Evolutionary conservation across 441 rosid species (phyloP).

Genomic region (Gossypium schwendimanii): DNA sequence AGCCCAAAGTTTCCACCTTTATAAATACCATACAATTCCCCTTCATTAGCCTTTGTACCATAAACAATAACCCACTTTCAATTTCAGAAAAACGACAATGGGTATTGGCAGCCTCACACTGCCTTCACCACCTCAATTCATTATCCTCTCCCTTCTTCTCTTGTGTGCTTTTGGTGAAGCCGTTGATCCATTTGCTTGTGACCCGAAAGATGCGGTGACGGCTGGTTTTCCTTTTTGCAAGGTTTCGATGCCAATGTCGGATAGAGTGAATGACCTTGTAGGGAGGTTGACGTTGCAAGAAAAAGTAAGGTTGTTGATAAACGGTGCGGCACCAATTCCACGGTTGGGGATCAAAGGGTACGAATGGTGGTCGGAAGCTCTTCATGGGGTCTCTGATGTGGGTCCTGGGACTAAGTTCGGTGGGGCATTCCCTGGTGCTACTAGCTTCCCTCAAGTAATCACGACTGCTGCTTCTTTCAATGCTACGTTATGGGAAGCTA

Average conservation of each 20-base stretch:
- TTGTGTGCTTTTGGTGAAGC: conserved; percentile 15
- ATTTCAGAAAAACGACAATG: conserved; percentile 12
- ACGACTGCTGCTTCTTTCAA: conserved; percentile 89
- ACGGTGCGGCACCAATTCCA: conserved; percentile 67
- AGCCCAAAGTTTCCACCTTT: not conserved
- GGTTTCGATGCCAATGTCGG: conserved; percentile 35
- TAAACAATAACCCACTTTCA: not conserved
- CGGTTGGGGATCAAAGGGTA: conserved; percentile 73
- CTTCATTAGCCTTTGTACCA: conserved; percentile 1
- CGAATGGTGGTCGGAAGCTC: conserved; percentile 99
- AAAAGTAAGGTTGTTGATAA: conserved; percentile 60
- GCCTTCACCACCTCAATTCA: not conserved
- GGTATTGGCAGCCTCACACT: not conserved
- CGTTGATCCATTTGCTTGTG: conserved; percentile 67
- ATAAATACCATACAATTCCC: conserved; percentile 10
- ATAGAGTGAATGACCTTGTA: conserved; percentile 62
- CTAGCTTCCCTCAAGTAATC: conserved; percentile 94
- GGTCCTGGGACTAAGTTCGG: conserved; percentile 84
- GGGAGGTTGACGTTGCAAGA: conserved; percentile 63
- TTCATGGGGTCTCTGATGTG: conserved; percentile 86
- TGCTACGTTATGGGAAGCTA: conserved; percentile 67
- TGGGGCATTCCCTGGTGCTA: conserved; percentile 75
- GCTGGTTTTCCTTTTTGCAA: conserved; percentile 48
- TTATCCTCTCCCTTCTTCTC: conserved; percentile 17
- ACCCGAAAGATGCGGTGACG: conserved; percentile 42